phyloP scores from a whole-genome alignment of 345 rosid genomes.

The Aurinia saxatilis region DNA sequence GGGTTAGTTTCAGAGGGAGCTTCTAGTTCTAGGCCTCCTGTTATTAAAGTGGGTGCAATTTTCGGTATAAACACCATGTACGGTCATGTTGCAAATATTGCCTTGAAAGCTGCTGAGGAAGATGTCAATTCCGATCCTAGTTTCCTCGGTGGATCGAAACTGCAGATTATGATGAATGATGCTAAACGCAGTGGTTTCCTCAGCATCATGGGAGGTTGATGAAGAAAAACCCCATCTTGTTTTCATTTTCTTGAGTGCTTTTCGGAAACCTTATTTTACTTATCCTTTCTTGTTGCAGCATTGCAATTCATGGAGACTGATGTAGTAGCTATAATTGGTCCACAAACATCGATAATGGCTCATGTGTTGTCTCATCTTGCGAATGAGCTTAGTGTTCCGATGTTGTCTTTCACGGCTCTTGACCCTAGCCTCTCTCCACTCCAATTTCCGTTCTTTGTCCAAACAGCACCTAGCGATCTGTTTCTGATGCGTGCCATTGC shows the following conservation, averaged over 20 bases:
- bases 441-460: constrained; percentile 87
- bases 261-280: neutral
- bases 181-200: constrained; percentile 65
- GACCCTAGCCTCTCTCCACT: constrained; percentile 76
- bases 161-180: constrained; percentile 44
- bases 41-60: constrained; percentile 61
- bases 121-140: constrained; percentile 68
- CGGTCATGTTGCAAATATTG: constrained; percentile 51
- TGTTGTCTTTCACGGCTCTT: constrained; percentile 78
- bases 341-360: constrained; percentile 74
- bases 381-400: constrained; percentile 73
- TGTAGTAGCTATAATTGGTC: constrained; percentile 83
- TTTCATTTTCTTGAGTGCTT: neutral
- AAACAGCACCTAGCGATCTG: constrained; percentile 82
- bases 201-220: constrained; percentile 62
- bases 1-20: constrained; percentile 35
- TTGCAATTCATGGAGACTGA: constrained; percentile 81
- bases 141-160: constrained; percentile 54
- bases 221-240: neutral
- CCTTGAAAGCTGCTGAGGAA: constrained; percentile 61
- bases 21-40: constrained; percentile 32
- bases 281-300: constrained; percentile 32
- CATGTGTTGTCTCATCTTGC: constrained; percentile 76
- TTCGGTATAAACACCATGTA: constrained; percentile 40
- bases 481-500: constrained; percentile 85